Conservation (phyloP, 441 rosid genomes). For the Populus hybrid region DNA sequence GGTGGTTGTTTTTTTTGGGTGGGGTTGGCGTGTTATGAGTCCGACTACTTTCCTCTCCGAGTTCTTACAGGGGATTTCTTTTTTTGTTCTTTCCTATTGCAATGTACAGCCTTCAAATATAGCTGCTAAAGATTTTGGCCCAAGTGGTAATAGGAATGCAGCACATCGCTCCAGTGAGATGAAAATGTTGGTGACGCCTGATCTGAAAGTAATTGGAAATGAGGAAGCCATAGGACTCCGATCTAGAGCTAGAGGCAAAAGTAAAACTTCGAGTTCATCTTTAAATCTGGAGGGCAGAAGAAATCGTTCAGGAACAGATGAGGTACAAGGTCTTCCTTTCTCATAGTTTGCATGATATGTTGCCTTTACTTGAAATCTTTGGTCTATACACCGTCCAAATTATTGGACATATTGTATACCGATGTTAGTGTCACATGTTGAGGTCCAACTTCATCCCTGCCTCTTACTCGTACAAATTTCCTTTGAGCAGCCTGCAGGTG, state of each 20-base stretch:
- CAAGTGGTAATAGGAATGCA: slow-evolving; percentile 10
- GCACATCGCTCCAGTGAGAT: slow-evolving; percentile 5
- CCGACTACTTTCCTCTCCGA: neutral
- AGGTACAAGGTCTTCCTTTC: slow-evolving; percentile 18
- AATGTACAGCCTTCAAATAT: slow-evolving; percentile 23
- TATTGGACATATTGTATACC: neutral
- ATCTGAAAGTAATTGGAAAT: slow-evolving; percentile 16
- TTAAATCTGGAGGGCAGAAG: slow-evolving; percentile 15
- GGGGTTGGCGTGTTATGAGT: neutral
- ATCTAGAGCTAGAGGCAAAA: slow-evolving; percentile 25
- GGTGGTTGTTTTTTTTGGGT: neutral
- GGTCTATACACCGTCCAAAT: too few relatives aligned
- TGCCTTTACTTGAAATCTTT: too few relatives aligned
- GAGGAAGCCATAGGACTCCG: slow-evolving; percentile 11
- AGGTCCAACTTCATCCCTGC: slow-evolving; percentile 6
- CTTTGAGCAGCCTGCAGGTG: slow-evolving; percentile 34
- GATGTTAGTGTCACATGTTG: neutral
- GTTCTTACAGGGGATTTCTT: slow-evolving; percentile 11
- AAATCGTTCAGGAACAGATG: slow-evolving; percentile 8
- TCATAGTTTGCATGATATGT: neutral
- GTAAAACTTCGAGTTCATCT: slow-evolving; percentile 17
- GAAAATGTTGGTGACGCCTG: slow-evolving; percentile 14
- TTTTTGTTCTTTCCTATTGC: slow-evolving; percentile 16
- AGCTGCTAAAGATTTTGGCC: slow-evolving; percentile 14
- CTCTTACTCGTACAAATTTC: slow-evolving; percentile 9